These are phyloP conservation scores for Cercospora zeae-maydis DNA, from an alignment of 2,329 filamentous ascomycete species.

Conservation along the genomic window DNA sequence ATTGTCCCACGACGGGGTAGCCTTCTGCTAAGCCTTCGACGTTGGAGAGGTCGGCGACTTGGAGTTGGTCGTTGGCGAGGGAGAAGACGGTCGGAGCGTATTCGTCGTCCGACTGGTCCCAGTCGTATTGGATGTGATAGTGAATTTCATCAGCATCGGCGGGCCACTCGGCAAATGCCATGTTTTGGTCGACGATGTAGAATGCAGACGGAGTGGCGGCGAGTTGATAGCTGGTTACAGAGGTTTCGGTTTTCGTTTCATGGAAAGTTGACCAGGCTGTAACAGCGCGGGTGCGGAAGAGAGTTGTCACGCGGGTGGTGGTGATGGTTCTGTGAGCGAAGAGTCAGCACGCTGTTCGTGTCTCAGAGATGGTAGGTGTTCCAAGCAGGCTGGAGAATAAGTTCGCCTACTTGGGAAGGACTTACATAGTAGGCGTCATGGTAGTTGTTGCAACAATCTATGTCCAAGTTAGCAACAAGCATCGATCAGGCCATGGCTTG, in stretches of 20 bases:
- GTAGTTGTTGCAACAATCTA: no score
- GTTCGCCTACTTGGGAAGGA: no score
- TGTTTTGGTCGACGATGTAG: neutral
- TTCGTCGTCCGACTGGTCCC: neutral
- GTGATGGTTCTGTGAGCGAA: neutral
- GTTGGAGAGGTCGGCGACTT: neutral
- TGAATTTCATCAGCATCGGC: neutral
- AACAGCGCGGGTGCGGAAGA: neutral
- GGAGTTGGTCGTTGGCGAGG: neutral
- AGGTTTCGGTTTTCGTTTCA: neutral
- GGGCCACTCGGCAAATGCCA: neutral
- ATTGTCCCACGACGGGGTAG: neutral
- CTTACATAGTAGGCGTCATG: neutral
- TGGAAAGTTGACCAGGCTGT: neutral
- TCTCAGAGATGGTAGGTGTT: no score
- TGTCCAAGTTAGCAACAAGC: neutral
- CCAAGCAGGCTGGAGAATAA: no score
- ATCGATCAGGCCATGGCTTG: no score
- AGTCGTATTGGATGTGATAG: slow-evolving; percentile 1
- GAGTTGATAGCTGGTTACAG: neutral
- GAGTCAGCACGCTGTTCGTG: neutral
- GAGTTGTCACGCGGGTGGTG: neutral
- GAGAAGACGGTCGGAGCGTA: neutral
- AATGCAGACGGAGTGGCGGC: neutral
- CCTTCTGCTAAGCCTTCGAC: neutral